A percentile compares a stretch with the other conserved stretches of the same genome.
These are phyloP conservation scores for Rosa multiflora DNA, from an alignment of 306 rosid species.

Conservation along the genomic window DNA sequence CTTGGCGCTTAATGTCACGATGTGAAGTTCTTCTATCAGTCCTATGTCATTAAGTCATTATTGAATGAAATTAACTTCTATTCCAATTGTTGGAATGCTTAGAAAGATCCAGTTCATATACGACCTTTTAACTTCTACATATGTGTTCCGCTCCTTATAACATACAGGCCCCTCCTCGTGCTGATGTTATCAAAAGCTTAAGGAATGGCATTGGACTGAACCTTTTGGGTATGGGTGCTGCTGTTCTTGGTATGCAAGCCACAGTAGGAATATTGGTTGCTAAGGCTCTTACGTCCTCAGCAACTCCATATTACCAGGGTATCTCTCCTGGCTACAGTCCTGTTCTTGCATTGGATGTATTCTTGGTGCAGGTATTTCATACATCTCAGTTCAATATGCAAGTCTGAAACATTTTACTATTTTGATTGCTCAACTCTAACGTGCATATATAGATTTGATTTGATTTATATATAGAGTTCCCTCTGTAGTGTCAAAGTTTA, in stretches of 20 bases:
- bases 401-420: background rate
- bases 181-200: constrained; percentile 87
- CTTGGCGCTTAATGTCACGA: background rate
- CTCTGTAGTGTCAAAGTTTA: background rate
- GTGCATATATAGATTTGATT: background rate
- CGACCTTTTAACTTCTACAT: background rate
- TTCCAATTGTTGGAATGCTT: background rate
- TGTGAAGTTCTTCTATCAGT: background rate
- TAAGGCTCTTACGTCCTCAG: constrained; percentile 90
- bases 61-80: background rate
- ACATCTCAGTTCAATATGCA: background rate
- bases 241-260: constrained; percentile 96
- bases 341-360: constrained; percentile 93
- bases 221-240: constrained; percentile 93
- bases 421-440: background rate
- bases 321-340: constrained; percentile 82
- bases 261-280: constrained; percentile 92
- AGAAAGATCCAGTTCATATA: background rate
- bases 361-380: constrained; percentile 82
- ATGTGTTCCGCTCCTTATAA: constrained; percentile 7
- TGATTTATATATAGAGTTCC: background rate
- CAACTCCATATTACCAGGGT: constrained; percentile 86
- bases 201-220: constrained; percentile 77
- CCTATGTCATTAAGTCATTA: background rate
- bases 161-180: constrained; percentile 93